phyloP scores from a whole-genome alignment of 2,329 filamentous ascomycete species.

The Xenosphaeropsis pyriputrescens region DNA sequence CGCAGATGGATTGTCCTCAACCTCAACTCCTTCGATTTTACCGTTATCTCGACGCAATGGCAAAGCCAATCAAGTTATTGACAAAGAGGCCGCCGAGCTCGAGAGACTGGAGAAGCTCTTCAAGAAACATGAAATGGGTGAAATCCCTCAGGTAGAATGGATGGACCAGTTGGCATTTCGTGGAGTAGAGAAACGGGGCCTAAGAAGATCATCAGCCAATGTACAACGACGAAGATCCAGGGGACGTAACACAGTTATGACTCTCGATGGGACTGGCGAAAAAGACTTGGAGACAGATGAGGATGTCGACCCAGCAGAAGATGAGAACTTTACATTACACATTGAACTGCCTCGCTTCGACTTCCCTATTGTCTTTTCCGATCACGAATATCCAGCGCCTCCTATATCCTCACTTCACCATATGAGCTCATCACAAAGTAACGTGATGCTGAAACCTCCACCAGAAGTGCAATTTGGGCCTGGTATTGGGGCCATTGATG shows the following conservation, averaged over 20 bases:
- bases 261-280: conserved; percentile 13
- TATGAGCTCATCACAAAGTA: conserved; percentile 46
- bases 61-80: conserved; percentile 28
- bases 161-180: conserved; percentile 89
- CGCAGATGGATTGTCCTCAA: conserved; percentile 73
- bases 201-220: conserved; percentile 48
- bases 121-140: conserved; percentile 97
- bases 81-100: conserved; percentile 68
- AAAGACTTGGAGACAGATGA: conserved; percentile 23
- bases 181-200: conserved; percentile 64
- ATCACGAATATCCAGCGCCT: conserved; percentile 80
- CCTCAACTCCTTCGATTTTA: conserved; percentile 60
- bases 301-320: conserved; percentile 16
- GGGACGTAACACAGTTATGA: conserved; percentile 17
- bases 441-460: conserved; percentile 60
- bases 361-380: conserved; percentile 87
- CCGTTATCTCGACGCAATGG: conserved; percentile 36
- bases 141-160: conserved; percentile 88
- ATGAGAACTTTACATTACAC: conserved; percentile 66
- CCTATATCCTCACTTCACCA: conserved; percentile 65
- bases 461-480: conserved; percentile 85
- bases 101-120: conserved; percentile 80
- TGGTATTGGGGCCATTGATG: conserved; percentile 60
- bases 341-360: conserved; percentile 91
- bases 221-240: conserved; percentile 30